A percentile compares a stretch with the other conserved stretches of the same genome.
Conservation (phyloP, 2,329 filamentous ascomycete species). For the Coniochaeta sp. region DNA sequence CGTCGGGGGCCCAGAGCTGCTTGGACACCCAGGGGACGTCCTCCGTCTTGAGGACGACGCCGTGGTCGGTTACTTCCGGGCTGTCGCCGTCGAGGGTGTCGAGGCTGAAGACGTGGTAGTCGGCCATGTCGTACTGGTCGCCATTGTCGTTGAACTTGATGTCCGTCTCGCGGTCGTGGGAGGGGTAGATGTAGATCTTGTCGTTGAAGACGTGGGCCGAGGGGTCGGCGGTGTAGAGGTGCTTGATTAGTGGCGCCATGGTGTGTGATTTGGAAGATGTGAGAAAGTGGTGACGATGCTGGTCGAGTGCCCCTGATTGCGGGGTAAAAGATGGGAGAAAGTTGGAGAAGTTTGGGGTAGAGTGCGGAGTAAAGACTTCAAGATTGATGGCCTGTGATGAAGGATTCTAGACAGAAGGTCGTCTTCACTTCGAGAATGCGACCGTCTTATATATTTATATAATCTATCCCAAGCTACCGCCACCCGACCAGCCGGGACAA, state of each 20-base stretch:
- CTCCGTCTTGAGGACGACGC: slow-evolving; percentile 55
- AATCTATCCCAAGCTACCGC: neutral
- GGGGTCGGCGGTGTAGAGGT: slow-evolving; percentile 73
- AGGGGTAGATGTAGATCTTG: slow-evolving; percentile 73
- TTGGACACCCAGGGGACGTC: slow-evolving; percentile 72
- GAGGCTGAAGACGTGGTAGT: slow-evolving; percentile 72
- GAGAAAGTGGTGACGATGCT: neutral
- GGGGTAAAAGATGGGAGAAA: neutral
- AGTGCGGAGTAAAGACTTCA: neutral
- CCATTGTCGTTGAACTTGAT: slow-evolving; percentile 77
- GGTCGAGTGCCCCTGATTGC: neutral
- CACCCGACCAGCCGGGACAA: neutral
- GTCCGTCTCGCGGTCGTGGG: slow-evolving; percentile 69
- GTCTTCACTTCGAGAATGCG: neutral
- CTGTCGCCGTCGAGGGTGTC: slow-evolving; percentile 43
- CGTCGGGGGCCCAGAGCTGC: slow-evolving; percentile 77
- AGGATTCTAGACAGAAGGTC: neutral
- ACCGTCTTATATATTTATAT: neutral
- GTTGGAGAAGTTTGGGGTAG: neutral
- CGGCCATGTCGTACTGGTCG: slow-evolving; percentile 77
- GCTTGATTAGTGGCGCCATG: slow-evolving; percentile 59
- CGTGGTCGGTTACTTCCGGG: slow-evolving; percentile 60
- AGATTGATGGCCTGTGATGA: neutral
- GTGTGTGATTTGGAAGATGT: too few relatives aligned
- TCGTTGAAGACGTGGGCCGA: slow-evolving; percentile 74